phyloP scores from a whole-genome alignment of 2,329 filamentous ascomycete species.

The Sphaerostilbella broomeana region DNA sequence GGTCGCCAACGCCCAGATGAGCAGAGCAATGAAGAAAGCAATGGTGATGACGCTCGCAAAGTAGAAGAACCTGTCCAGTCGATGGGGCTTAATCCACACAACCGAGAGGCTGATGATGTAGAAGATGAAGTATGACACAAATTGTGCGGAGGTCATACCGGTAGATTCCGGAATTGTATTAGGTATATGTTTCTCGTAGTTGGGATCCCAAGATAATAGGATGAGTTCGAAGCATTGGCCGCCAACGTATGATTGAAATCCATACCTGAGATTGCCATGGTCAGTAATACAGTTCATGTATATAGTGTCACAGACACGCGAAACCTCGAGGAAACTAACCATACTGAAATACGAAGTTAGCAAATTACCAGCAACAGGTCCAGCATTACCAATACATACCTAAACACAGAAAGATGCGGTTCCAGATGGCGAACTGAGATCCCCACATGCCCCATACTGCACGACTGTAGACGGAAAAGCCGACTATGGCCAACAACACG shows the following conservation, averaged over 20 bases:
- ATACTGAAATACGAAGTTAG: conserved; percentile 18
- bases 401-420: conserved; percentile 35
- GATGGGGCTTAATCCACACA: conserved; percentile 39
- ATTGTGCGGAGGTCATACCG: conserved; percentile 38
- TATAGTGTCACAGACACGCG: background rate
- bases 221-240: conserved; percentile 40
- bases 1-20: conserved; percentile 39
- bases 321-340: conserved; percentile 16
- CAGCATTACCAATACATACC: conserved; percentile 22
- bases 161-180: conserved; percentile 35
- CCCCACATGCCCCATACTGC: conserved; percentile 36
- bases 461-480: conserved; percentile 34
- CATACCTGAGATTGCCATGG: conserved; percentile 26
- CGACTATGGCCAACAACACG: too few relatives aligned
- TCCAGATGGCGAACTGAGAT: conserved; percentile 37
- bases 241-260: conserved; percentile 41
- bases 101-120: conserved; percentile 36
- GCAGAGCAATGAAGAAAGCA: conserved; percentile 34
- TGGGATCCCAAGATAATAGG: conserved; percentile 39
- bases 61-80: conserved; percentile 36
- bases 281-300: conserved; percentile 2
- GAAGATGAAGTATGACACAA: conserved; percentile 39
- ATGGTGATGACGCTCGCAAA: conserved; percentile 33
- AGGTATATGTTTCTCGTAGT: conserved; percentile 35
- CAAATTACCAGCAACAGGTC: background rate